Evolutionary conservation across 164 flowering plant species (phyloP).

Genomic region (Brasenia schreberi): DNA sequence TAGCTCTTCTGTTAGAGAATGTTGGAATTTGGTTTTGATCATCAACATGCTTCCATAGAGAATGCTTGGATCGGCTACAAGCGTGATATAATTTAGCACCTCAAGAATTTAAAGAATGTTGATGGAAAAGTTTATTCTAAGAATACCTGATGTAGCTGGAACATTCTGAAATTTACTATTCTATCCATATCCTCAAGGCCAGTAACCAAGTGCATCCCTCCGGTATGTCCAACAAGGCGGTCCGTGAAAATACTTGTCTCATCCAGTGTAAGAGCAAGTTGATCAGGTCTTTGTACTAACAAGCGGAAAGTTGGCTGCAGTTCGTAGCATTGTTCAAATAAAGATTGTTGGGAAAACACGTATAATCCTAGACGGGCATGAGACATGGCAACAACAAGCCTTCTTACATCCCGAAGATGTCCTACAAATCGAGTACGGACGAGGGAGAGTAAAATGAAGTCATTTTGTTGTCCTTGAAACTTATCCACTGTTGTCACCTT

Average conservation of each 20-base stretch:
- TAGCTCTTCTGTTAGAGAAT: no score
- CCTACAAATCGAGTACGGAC: constrained; percentile 97
- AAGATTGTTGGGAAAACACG: constrained; percentile 79
- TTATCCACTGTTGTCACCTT: constrained; percentile 96
- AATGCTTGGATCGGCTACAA: no score
- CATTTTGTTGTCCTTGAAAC: constrained; percentile 99
- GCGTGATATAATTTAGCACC: no score
- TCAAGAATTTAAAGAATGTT: no score
- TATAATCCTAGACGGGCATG: constrained; percentile 93
- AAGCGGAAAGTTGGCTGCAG: constrained; percentile 84
- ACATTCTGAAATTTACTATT: constrained; percentile 32
- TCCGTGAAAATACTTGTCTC: constrained; percentile 47
- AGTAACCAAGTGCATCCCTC: constrained; percentile 35
- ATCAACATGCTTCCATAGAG: no score
- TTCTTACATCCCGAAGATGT: constrained; percentile 96
- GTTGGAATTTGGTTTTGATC: no score
- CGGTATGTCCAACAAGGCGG: constrained; percentile 63
- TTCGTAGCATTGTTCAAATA: constrained; percentile 96
- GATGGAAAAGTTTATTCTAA: no score
- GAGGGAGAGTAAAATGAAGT: constrained; percentile 77
- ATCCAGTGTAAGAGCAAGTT: constrained; percentile 52
- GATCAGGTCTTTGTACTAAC: constrained; percentile 83
- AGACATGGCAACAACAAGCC: constrained; percentile 97
- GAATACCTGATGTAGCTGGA: constrained; percentile 51
- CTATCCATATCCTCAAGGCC: constrained; percentile 62